Evolutionary conservation across 352 stramenopile genomes (phyloP).

Genomic region (Phytophthora idaei): DNA sequence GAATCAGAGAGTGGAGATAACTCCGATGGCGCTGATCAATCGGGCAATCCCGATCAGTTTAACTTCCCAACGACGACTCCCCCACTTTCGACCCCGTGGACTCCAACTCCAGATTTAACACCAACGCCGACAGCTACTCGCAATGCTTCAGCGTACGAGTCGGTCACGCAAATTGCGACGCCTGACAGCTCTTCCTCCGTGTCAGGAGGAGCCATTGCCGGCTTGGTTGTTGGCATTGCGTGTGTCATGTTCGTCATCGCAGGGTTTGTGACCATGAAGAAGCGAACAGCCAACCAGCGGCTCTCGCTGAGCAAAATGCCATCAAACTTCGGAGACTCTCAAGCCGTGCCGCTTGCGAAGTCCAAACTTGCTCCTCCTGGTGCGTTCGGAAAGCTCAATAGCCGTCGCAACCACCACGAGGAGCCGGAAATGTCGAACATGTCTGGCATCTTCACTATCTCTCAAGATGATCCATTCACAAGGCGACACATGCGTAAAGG

Average conservation of each 20-base stretch:
- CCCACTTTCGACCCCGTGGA: slow-evolving; percentile 2
- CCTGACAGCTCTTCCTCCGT: slow-evolving; percentile 4
- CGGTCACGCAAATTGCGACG: slow-evolving; percentile 10
- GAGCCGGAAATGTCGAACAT: slow-evolving; percentile 2
- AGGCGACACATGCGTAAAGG: slow-evolving; percentile 31
- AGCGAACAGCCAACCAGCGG: slow-evolving; percentile 4
- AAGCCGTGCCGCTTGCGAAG: slow-evolving; percentile 13
- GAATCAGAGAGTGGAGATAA: not conserved
- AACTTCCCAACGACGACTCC: slow-evolving; percentile 13
- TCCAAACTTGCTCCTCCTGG: slow-evolving; percentile 22
- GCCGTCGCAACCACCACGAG: slow-evolving; percentile 1
- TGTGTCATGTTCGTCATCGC: slow-evolving; percentile 31
- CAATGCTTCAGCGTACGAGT: slow-evolving; percentile 31
- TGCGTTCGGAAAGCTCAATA: slow-evolving; percentile 33
- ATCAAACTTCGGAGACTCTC: slow-evolving; percentile 21
- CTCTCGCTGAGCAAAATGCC: slow-evolving; percentile 24
- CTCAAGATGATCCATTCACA: slow-evolving; percentile 29
- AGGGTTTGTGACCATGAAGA: slow-evolving; percentile 31
- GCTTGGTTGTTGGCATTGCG: slow-evolving; percentile 19
- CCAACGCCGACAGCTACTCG: slow-evolving; percentile 8
- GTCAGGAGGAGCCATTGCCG: slow-evolving; percentile 18
- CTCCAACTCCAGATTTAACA: slow-evolving; percentile 3
- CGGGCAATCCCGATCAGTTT: slow-evolving; percentile 6
- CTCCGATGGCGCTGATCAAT: slow-evolving; percentile 15
- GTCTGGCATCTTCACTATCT: slow-evolving; percentile 14